A percentile compares a stretch with the other conserved stretches of the same genome.
Evolutionary conservation across 208 protist genomes (phyloP).

Genomic region (Leishmania gerbilli): DNA sequence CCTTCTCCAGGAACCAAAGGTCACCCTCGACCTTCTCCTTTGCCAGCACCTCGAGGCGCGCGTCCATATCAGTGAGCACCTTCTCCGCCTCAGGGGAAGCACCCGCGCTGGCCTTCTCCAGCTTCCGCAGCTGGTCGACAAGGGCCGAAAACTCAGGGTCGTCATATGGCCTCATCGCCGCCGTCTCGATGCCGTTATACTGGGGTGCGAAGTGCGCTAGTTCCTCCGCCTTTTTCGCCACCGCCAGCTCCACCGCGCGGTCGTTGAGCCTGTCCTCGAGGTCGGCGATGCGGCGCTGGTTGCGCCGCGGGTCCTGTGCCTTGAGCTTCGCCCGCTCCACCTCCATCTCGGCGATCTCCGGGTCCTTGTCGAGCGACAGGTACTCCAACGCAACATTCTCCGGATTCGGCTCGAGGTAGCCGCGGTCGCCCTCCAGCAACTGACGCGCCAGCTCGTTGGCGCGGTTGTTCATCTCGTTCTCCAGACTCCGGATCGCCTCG

Average conservation of each 20-base stretch:
- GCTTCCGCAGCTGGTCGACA: constrained; percentile 49
- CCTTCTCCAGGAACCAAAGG: constrained; percentile 73
- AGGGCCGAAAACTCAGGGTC: constrained; percentile 63
- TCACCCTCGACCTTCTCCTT: constrained; percentile 70
- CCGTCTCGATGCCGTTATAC: constrained; percentile 62
- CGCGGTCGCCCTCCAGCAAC: constrained; percentile 65
- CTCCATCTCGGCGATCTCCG: constrained; percentile 64
- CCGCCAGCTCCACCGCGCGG: constrained; percentile 62
- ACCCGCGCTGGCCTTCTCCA: constrained; percentile 37
- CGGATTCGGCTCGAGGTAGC: constrained; percentile 69
- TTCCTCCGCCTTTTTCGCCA: constrained; percentile 61
- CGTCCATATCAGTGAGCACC: constrained; percentile 48
- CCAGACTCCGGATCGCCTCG: constrained; percentile 40
- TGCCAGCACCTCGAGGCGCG: constrained; percentile 43
- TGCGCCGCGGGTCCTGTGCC: constrained; percentile 61
- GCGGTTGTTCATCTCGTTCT: constrained; percentile 80
- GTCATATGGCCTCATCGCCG: constrained; percentile 56
- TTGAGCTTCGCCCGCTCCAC: constrained; percentile 73
- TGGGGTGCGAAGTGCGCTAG: constrained; percentile 44
- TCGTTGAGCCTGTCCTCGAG: constrained; percentile 71
- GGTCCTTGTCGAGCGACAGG: constrained; percentile 68
- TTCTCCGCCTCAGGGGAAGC: constrained; percentile 36
- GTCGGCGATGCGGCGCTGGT: constrained; percentile 60
- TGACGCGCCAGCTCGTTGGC: constrained; percentile 72
- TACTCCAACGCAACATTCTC: constrained; percentile 63